Evolutionary conservation across 2,329 filamentous ascomycete genomes (phyloP), one percentile per base, ranked within the genome.

Genomic region (Cryphonectria parasitica): DNA sequence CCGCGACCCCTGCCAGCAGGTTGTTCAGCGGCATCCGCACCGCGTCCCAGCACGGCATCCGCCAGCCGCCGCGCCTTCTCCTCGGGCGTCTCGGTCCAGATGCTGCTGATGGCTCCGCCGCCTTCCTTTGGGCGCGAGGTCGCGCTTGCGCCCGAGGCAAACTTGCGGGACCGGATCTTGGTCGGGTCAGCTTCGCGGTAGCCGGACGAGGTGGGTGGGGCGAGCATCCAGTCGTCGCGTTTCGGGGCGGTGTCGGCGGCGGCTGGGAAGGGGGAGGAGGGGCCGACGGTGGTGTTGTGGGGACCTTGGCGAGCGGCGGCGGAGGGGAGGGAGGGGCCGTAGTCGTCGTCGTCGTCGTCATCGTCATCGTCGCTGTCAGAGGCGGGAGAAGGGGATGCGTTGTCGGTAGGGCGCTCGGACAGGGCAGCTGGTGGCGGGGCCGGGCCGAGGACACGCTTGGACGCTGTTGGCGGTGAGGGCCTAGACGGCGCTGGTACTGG

Each of bases 11-110:
- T 36, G 60, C 69, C 56, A 58, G 73, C 68, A 52, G 34, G 17
- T 7, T 28, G 54, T 5, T 25, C 60, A 36, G 82, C 81, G 25
- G 82, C 82, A 6, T 52, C 49, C 34, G 82, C 81, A 31, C 82
- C 82, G 2, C 95, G 88, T 0, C 95, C 95, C 75, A 98, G 87
- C 15, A 97, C 92, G 67, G 96, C 89, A 78, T 97, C 90, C 75
- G 92, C 90, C 31, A 98, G 82, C 54, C 93, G 87, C 79, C 91
- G 90, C 70, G 92, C 89, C 80, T 97, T 97, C 81, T 98, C 88
- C 78, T 95, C 92, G 0, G 94, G 92, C 11, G 94, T 97, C 80
- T 98, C 95, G 0, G 93, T 95, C 95, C 95, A 98, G 60, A 95
- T 89, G 31, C 89, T 89, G 77, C 88, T 87, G 62, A 93, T 86